Conservation (phyloP, 495 filamentous ascomycete species). For the Elaphomyces granulatus region DNA sequence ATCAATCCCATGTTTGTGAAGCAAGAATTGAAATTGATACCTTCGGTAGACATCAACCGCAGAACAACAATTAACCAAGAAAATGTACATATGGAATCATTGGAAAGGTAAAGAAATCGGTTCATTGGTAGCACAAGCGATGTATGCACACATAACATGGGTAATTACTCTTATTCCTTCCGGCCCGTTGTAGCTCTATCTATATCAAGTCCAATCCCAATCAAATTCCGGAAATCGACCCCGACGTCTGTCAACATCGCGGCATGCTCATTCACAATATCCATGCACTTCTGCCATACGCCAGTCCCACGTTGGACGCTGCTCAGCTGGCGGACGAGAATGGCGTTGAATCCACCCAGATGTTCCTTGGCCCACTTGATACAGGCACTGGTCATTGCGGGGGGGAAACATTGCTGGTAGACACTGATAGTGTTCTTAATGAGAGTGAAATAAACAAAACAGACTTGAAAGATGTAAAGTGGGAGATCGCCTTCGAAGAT, state of each 20-base stretch:
- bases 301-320: slow-evolving; percentile 52
- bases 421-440: slow-evolving; percentile 81
- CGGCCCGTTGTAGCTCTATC: not conserved
- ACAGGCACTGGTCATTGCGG: slow-evolving; percentile 73
- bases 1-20: too few relatives aligned
- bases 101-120: too few relatives aligned
- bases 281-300: slow-evolving; percentile 72
- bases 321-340: slow-evolving; percentile 70
- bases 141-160: too few relatives aligned
- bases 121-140: too few relatives aligned
- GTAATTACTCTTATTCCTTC: not conserved
- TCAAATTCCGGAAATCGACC: slow-evolving; percentile 73
- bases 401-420: slow-evolving; percentile 80
- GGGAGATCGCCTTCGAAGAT: slow-evolving; percentile 87
- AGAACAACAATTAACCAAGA: too few relatives aligned
- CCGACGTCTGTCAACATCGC: slow-evolving; percentile 70
- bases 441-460: slow-evolving; percentile 88
- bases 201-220: slow-evolving; percentile 24
- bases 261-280: slow-evolving; percentile 66
- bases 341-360: slow-evolving; percentile 74
- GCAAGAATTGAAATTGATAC: too few relatives aligned
- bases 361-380: slow-evolving; percentile 95
- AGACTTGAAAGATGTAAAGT: slow-evolving; percentile 89
- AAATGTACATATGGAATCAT: too few relatives aligned
- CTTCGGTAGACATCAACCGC: too few relatives aligned